A percentile compares a stretch with the other conserved stretches of the same genome.
Conservation (phyloP, 805 yeast species). For the Candida nanaspora region DNA sequence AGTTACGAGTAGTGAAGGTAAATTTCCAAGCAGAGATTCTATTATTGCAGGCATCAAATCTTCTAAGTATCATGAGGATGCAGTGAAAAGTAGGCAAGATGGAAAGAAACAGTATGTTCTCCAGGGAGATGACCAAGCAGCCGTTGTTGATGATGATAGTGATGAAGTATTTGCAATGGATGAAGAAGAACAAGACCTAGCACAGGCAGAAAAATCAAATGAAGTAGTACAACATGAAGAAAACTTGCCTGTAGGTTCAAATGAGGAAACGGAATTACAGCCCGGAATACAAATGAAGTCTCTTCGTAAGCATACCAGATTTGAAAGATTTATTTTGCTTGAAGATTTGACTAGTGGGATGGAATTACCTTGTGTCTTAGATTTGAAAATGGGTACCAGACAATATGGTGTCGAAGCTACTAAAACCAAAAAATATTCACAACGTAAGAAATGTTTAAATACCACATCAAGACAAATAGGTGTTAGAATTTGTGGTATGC, state of each 20-base stretch:
- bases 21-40: conserved; percentile 21
- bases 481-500: conserved; percentile 92
- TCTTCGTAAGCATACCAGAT: conserved; percentile 34
- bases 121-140: not conserved
- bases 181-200: conserved; percentile 24
- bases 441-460: conserved; percentile 66
- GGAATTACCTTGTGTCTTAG: conserved; percentile 83
- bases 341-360: conserved; percentile 88
- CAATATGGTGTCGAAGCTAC: conserved; percentile 96
- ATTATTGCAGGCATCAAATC: conserved; percentile 14
- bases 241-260: too few species aligned
- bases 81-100: not conserved
- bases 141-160: not conserved
- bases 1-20: not conserved
- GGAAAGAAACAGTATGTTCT: not conserved
- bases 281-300: not conserved
- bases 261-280: not conserved
- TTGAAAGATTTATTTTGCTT: conserved; percentile 75
- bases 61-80: conserved; percentile 1
- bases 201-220: not conserved
- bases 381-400: conserved; percentile 96
- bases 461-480: conserved; percentile 84
- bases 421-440: conserved; percentile 64
- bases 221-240: not conserved
- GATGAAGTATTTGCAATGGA: conserved; percentile 41